Conservation (phyloP, 2,329 filamentous ascomycete species). For the Sarocladium kiliense region DNA sequence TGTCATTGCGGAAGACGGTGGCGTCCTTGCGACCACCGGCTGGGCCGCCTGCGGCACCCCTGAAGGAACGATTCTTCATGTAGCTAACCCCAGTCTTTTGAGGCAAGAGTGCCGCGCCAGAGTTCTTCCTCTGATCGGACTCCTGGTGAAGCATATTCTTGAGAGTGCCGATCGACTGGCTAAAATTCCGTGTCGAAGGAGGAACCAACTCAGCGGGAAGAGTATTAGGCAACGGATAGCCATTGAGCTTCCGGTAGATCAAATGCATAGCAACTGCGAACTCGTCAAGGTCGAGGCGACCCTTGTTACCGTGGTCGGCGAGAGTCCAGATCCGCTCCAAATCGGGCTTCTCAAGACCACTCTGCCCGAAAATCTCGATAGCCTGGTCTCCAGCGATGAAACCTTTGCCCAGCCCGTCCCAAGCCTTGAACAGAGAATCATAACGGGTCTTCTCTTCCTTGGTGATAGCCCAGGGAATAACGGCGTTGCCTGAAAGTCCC, state of each 20-base stretch:
- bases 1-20: conserved; percentile 94
- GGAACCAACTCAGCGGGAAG: conserved; percentile 90
- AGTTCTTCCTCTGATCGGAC: conserved; percentile 82
- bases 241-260: conserved; percentile 95
- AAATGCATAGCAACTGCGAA: conserved; percentile 99
- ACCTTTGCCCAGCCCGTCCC: conserved; percentile 92
- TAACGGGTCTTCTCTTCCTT: conserved; percentile 98
- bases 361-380: conserved; percentile 96
- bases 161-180: conserved; percentile 86
- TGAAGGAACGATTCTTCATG: conserved; percentile 91
- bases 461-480: conserved; percentile 96
- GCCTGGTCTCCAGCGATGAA: conserved; percentile 89
- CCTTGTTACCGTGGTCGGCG: conserved; percentile 89
- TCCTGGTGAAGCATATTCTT: conserved; percentile 87
- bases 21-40: conserved; percentile 76
- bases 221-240: conserved; percentile 83
- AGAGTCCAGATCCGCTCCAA: conserved; percentile 93
- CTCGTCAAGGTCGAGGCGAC: conserved; percentile 89
- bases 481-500: conserved; percentile 87
- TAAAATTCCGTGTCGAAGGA: conserved; percentile 89
- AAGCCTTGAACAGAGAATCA: conserved; percentile 88
- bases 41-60: conserved; percentile 52
- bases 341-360: conserved; percentile 84
- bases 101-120: conserved; percentile 83
- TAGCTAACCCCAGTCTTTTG: conserved; percentile 99